Percentiles rank a stretch among this genome's conserved stretches.
Conservation (phyloP, 2,329 filamentous ascomycete genomes). For the Exophiala viscosa region DNA sequence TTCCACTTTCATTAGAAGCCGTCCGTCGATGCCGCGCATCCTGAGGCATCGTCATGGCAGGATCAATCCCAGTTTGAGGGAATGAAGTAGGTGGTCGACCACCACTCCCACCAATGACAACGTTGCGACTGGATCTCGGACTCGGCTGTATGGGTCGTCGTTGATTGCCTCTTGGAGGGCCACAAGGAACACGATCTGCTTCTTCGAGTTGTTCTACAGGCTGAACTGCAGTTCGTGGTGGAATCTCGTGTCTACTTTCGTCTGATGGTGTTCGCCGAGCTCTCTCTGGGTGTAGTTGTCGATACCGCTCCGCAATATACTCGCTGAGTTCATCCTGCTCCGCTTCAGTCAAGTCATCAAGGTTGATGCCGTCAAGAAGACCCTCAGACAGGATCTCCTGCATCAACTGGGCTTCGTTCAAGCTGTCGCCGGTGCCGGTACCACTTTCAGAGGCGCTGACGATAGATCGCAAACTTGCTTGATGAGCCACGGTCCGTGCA, state of each 20-base stretch:
- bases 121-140: constrained; percentile 17
- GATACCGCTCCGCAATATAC: constrained; percentile 83
- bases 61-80: constrained; percentile 12
- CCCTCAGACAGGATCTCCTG: constrained; percentile 86
- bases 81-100: constrained; percentile 15
- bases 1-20: constrained; percentile 30
- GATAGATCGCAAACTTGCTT: constrained; percentile 80
- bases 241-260: constrained; percentile 3
- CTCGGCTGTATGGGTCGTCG: constrained; percentile 19
- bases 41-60: constrained; percentile 14
- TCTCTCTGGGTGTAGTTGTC: constrained; percentile 62
- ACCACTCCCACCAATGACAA: constrained; percentile 7
- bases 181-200: constrained; percentile 33
- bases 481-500: constrained; percentile 71
- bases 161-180: constrained; percentile 27
- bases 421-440: constrained; percentile 55
- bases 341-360: constrained; percentile 77
- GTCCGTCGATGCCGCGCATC: constrained; percentile 21
- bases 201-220: constrained; percentile 44
- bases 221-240: neutral
- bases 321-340: constrained; percentile 89
- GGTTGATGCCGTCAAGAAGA: constrained; percentile 78
- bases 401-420: constrained; percentile 81
- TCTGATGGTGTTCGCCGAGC: constrained; percentile 49
- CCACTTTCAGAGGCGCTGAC: constrained; percentile 67